phyloP scores from a whole-genome alignment of 73 alveolate species.

The Tetrahymena thermophila region DNA sequence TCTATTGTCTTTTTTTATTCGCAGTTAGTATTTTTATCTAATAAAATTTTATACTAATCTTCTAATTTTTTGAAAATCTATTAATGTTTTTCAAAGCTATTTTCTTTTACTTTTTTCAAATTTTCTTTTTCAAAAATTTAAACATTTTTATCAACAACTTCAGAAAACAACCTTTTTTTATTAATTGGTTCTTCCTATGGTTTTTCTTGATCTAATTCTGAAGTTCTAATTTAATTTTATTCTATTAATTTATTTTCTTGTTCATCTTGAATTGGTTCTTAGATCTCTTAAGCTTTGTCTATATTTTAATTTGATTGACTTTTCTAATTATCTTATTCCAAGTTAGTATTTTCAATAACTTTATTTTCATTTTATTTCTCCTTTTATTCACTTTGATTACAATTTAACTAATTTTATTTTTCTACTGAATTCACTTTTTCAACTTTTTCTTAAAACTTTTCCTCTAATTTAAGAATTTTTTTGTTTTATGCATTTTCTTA shows the following conservation, averaged over 20 bases:
- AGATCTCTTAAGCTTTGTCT: not conserved
- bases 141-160: not conserved
- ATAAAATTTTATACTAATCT: not conserved
- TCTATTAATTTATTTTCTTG: not conserved
- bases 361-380: not conserved
- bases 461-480: not conserved
- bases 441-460: not conserved
- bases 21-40: not conserved
- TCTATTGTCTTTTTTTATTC: not conserved
- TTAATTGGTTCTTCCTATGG: not conserved
- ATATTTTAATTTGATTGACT: not conserved
- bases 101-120: not conserved
- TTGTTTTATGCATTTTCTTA: not conserved
- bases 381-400: not conserved
- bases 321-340: not conserved
- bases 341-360: not conserved
- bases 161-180: not conserved
- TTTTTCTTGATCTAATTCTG: not conserved
- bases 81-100: not conserved
- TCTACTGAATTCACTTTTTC: not conserved
- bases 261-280: not conserved
- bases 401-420: not conserved
- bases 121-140: not conserved
- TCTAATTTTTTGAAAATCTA: not conserved
- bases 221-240: not conserved